These are phyloP conservation scores for Boehmeria nivea DNA, from an alignment of 306 rosid genomes.

Conservation along the genomic window DNA sequence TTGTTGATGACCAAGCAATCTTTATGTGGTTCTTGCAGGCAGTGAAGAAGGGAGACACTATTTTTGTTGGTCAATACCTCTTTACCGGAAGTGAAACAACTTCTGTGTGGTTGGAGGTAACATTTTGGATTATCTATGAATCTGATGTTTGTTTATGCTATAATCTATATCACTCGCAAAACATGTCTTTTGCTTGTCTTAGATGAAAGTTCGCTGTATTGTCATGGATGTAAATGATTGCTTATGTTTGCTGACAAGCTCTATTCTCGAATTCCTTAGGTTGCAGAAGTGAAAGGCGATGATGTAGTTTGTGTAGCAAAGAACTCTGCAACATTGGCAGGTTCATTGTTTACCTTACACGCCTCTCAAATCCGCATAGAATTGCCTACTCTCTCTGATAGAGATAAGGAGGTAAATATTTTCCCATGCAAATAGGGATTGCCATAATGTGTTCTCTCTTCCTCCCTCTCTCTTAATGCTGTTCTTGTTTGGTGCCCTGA, in stretches of 20 bases:
- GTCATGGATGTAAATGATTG: neutral
- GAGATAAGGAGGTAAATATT: slow-evolving; percentile 67
- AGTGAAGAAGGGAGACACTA: slow-evolving; percentile 86
- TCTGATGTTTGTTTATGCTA: slow-evolving; percentile 6
- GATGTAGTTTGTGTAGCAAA: slow-evolving; percentile 81
- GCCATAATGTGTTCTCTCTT: neutral
- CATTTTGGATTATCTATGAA: slow-evolving; percentile 1
- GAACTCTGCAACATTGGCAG: slow-evolving; percentile 88
- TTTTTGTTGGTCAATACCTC: slow-evolving; percentile 89
- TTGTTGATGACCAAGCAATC: neutral
- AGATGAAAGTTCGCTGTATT: neutral
- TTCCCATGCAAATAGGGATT: neutral
- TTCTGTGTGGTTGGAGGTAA: slow-evolving; percentile 99
- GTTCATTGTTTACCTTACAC: slow-evolving; percentile 87
- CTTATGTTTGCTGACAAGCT: slow-evolving; percentile 23
- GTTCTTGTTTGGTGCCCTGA: neutral
- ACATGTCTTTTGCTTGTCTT: neutral
- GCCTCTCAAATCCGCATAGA: slow-evolving; percentile 83
- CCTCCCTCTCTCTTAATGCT: neutral
- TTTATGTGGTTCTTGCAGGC: slow-evolving; percentile 49
- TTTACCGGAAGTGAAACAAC: slow-evolving; percentile 99
- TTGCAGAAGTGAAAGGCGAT: slow-evolving; percentile 66
- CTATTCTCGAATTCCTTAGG: slow-evolving; percentile 43
- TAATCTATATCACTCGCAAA: neutral
- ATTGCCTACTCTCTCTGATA: slow-evolving; percentile 83